Percentiles rank a stretch among this genome's conserved stretches.
These are phyloP conservation scores for Suillus alpinus DNA, from an alignment of 768 basidiomycete genomes.

Conservation along the genomic window DNA sequence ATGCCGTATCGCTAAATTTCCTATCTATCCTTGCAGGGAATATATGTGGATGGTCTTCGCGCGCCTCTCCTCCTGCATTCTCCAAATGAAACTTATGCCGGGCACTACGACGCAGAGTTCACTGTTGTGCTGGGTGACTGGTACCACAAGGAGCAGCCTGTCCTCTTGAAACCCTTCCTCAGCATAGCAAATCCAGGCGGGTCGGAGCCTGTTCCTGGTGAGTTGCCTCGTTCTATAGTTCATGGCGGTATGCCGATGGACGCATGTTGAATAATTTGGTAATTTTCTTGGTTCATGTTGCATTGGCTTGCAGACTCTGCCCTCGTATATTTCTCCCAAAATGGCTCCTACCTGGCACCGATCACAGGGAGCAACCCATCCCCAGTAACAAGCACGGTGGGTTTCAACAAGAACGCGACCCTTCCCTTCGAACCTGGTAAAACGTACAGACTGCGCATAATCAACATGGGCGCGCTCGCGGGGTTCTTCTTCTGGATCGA, in stretches of 20 bases:
- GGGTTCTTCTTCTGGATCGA: slow-evolving; percentile 88
- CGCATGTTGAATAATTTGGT: neutral
- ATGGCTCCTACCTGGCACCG: slow-evolving; percentile 65
- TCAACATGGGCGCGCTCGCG: slow-evolving; percentile 77
- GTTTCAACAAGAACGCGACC: slow-evolving; percentile 86
- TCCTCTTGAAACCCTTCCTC: slow-evolving; percentile 64
- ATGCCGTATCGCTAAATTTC: neutral
- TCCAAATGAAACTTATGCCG: slow-evolving; percentile 50
- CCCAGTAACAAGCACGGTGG: slow-evolving; percentile 56
- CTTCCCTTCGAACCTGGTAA: slow-evolving; percentile 81
- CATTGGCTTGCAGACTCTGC: slow-evolving; percentile 54
- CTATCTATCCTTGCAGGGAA: slow-evolving; percentile 46
- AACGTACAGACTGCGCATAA: slow-evolving; percentile 84
- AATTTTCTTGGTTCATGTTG: neutral
- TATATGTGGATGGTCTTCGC: slow-evolving; percentile 93
- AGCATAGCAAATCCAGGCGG: slow-evolving; percentile 76
- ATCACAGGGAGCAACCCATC: slow-evolving; percentile 44
- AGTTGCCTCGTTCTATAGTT: slow-evolving; percentile 10
- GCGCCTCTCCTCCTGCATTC: slow-evolving; percentile 80
- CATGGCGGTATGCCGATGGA: neutral
- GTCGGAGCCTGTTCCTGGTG: slow-evolving; percentile 86
- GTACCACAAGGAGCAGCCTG: slow-evolving; percentile 79
- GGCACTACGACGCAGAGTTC: slow-evolving; percentile 82
- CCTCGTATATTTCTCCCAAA: slow-evolving; percentile 81
- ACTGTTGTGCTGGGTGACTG: slow-evolving; percentile 87